Evolutionary conservation across 1,284 basidiomycete species (phyloP), one percentile per base, ranked within the genome.

Genomic region (Tilletiopsis washingtonensis): DNA sequence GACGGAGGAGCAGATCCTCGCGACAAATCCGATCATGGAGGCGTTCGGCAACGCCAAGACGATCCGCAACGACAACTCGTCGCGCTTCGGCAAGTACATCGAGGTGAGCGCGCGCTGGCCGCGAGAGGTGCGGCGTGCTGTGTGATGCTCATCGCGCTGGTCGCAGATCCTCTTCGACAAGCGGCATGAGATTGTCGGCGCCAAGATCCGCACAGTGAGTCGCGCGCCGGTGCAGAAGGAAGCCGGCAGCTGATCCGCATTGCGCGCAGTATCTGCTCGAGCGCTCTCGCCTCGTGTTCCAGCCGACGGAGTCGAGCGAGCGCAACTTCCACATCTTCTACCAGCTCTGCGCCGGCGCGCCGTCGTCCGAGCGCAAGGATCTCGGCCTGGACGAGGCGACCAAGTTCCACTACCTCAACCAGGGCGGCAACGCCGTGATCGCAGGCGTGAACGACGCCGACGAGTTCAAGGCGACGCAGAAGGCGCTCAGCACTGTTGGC

Each of bases 281-380:
- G 81, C 88, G 61, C 51, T 66, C 29, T 6, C 85, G 94, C 59
- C 85, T 99, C 58, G 91, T 96, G 49, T 97, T 94, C 75, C 94
- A 98, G 75, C 91, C 94, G 15, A 40, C 46, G 12, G 46, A 47
- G 6, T 26, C 46, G 7, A 34, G 46, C 21, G 94, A 99, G 76
- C 84, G 94, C 51, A 99, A 98, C 75, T 99, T 98, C 75, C 94
- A 99, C 76, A 96, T 99, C 69, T 99, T 99, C 78, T 98, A 99
- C 76, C 94, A 99, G 74, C 79, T 99, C n/a, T 90, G 93, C 64
- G 88, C 93, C 2, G 94, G 94, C 47, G 91, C 90, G 3, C 91
- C 93, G 2, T 78, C 86, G 21, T 93, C 94, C 72, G 93, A 98
- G 72, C 83, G 89, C 41, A 94, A 94, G 75, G 89, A 94, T 66